Base-by-base conservation (phyloP, 2,329 filamentous ascomycete genomes). In the Xylariaceae sp. region DNA sequence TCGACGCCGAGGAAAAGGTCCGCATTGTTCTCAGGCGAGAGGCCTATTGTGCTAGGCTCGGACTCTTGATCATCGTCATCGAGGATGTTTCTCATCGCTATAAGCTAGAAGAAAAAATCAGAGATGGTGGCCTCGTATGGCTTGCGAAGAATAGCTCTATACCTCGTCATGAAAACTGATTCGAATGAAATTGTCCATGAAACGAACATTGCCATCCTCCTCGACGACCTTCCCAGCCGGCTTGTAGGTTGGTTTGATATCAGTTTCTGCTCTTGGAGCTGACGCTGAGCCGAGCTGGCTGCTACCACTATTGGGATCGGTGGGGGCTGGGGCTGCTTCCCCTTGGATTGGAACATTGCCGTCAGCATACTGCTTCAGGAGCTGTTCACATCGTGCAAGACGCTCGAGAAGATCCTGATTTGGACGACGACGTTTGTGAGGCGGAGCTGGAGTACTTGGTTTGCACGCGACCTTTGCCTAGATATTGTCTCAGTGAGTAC, bases 321-420 rank as follows among this genome's bases (percentile, higher is more conserved):
- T n/a, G 8, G 39, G 3, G 12, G 55, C n/a, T 12, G 23, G 17
- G 24, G 36, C 31, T 1, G 37, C 23, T 24, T 52, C 48, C 16
- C 23, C 47, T 29, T 45, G 48, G 12, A 17, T 5, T 9, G 46
- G 51, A 29, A 45, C 51, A 48, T 56, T 60, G 36, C 53, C 59
- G 8, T 63, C 58, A 9, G 59, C 53, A 16, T 63, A 61, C 40
- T 63, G 60, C 45, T 60, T 61, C 3, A 65, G 53, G 5, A 65
- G 62, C 56, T 61, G 26, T 48, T 65, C 62, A 49, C 60, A 63
- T 23, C 60, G 55, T 19, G 60, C 58, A 11, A 65, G 41, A 29
- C 62, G 62, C 48, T 63, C 60, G 16, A 63, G 57, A 11, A 65
- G 57, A 46, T 63, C 60, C 51, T 65, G 60, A 9, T 65, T 61